Evolutionary conservation across 441 rosid species (phyloP).

Genomic region (Gossypium davidsonii): DNA sequence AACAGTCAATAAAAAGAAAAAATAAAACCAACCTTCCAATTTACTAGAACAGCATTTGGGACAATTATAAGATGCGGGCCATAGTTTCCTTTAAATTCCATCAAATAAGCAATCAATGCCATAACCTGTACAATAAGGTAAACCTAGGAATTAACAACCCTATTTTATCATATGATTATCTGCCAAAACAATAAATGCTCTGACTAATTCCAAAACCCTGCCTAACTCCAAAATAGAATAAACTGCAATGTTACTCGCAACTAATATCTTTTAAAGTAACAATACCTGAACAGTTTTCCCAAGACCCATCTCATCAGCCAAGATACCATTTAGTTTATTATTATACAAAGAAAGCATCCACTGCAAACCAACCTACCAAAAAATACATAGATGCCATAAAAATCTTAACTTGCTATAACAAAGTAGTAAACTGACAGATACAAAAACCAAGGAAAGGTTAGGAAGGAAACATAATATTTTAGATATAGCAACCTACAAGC

Average conservation of each 20-base stretch:
- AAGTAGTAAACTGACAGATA: neutral
- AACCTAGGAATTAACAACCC: slow-evolving; percentile 2
- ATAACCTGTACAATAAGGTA: slow-evolving; percentile 58
- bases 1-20: neutral
- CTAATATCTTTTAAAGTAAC: neutral
- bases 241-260: slow-evolving; percentile 7
- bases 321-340: slow-evolving; percentile 94
- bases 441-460: neutral
- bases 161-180: neutral
- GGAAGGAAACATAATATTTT: slow-evolving; percentile 11
- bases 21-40: slow-evolving; percentile 88
- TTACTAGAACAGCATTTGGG: slow-evolving; percentile 97
- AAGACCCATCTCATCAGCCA: slow-evolving; percentile 99
- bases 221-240: slow-evolving; percentile 3
- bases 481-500: slow-evolving; percentile 61
- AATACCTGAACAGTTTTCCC: slow-evolving; percentile 99
- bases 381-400: slow-evolving; percentile 13
- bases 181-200: neutral
- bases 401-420: slow-evolving; percentile 13
- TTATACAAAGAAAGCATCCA: slow-evolving; percentile 99
- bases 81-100: slow-evolving; percentile 99
- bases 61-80: slow-evolving; percentile 99
- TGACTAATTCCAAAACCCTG: neutral
- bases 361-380: slow-evolving; percentile 87
- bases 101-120: slow-evolving; percentile 98